Base-by-base conservation (phyloP, 2,329 filamentous ascomycete genomes). In the Aspergillus ochraceoroseus region DNA sequence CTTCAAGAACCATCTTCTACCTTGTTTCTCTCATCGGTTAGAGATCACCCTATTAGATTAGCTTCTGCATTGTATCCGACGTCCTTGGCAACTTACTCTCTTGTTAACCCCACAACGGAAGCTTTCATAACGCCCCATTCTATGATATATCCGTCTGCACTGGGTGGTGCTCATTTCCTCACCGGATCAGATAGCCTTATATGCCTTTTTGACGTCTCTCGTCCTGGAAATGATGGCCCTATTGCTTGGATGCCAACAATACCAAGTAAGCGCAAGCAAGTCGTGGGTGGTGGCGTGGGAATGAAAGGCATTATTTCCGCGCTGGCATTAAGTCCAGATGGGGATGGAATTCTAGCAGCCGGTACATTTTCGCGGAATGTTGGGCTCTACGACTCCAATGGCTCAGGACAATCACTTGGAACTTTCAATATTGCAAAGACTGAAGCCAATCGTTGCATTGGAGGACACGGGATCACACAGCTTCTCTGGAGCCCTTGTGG, bases 401-500 rank as follows among this genome's bases (percentile, higher is more conserved):
- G 74, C 2, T 56, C 61, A 14, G 75, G 75, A 2, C 63, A 71
- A 17, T 67, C 68, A 20, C 57, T 76, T 7, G 73, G 73, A 0
- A 68, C 71, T 1, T 79, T 81, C 46, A 63, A 64, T 5, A 57
- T 77, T 33, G 58, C 57, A 4, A 65, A 63, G 32, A 62, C 64
- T 17, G 55, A 62, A 25, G 62, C 64, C 2, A 61, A 68, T 26
- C 48, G 47, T 4, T 53, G 55, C 5, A 69, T 70, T 34, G 59
- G 62, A 11, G 79, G 77, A 2, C 63, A 60, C 0, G 79, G 79
- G 3, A 62, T 82, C 13, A 76, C 73, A 2, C 68, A 74, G 34
- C 56, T 82, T 9, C 58, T 68, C 11, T 82, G 77, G 77, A 79
- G 72, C 37, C 70, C 72, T 0, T 75, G 73, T 56, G 76, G 74